Base-by-base conservation (phyloP, 2,329 filamentous ascomycete genomes). In the Pseudogymnoascus destructans region DNA sequence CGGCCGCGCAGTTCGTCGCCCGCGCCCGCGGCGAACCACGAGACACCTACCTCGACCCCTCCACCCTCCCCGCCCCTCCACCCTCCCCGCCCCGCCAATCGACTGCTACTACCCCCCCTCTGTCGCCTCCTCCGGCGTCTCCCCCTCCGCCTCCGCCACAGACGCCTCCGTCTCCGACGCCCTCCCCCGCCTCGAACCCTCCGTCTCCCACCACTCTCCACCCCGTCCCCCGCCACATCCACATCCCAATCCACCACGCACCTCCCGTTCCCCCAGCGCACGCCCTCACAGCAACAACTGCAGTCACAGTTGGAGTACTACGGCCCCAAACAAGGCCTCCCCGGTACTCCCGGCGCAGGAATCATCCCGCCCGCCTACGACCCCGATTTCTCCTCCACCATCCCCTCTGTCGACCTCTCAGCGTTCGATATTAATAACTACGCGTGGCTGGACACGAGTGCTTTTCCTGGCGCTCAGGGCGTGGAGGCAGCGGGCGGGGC, bases 21-120 rank as follows among this genome's bases (percentile, higher is more conserved):
- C 5, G 59, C 23, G 58, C 56, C 59, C 49, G 36, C 15, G 19
- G 33, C 36, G 13, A 33, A 15, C 35, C 21, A 33, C 19, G 32
- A 19, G 5, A 84, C 17, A 36, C 30, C 13, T 55, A 55, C 10
- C 17, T 33, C 4, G 52, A 55, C 52, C 52, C 33, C 9, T 33
- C 52, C 4, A 21, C 17, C 17, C 52, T 55, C 9, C 52, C 30
- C 15, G 3, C 10, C 8, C 52, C 52, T 3, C 27, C 27, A 23
- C 17, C 17, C 52, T 55, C 9, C 52, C 30, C 15, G 3, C 10
- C 8, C 52, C 52, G 7, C 27, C 27, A 23, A 21, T 49, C 21
- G 40, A 49, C 21, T 46, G 21, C 40, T 46, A 25, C 40, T 46
- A 27, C 13, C 27, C 40, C 8, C 40, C 40, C 21, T 23, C 19